Percentiles rank a stretch among this genome's conserved stretches.
Conservation (phyloP, 176 grass and related monocot species). For the Panicum miliaceum region DNA sequence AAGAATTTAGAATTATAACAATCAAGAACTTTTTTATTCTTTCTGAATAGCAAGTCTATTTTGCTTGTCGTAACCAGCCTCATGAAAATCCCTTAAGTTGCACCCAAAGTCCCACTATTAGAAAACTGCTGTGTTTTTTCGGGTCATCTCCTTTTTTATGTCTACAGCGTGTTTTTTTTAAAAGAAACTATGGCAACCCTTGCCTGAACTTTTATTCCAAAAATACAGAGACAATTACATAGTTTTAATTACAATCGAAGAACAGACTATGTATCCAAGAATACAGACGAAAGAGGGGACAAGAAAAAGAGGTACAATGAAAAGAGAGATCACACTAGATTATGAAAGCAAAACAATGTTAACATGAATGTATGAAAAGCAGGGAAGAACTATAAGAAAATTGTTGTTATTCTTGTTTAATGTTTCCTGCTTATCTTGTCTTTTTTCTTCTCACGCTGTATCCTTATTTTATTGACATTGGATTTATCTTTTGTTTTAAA, state of each 20-base stretch:
- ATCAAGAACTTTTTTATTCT: neutral
- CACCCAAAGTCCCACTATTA: neutral
- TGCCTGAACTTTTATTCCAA: too few species aligned
- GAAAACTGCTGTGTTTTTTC: neutral
- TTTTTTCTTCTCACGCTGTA: neutral
- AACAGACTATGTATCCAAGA: too few species aligned
- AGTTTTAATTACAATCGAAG: too few species aligned
- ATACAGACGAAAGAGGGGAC: too few species aligned
- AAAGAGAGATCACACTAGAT: too few species aligned
- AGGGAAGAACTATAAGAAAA: neutral
- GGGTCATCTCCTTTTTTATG: neutral
- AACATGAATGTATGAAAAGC: neutral
- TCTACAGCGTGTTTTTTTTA: neutral
- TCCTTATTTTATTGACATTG: conserved; percentile 25
- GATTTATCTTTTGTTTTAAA: conserved; percentile 13
- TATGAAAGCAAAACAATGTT: neutral
- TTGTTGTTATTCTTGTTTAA: neutral
- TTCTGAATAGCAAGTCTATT: conserved; percentile 17
- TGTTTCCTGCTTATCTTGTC: neutral
- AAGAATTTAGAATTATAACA: neutral
- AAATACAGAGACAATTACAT: too few species aligned
- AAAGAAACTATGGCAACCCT: too few species aligned
- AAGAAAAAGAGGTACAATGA: too few species aligned
- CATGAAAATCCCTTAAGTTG: neutral
- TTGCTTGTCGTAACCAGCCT: neutral